Percentiles rank a stretch among this genome's conserved stretches.
These are phyloP conservation scores for Camellia sinensis DNA, from an alignment of 148 eudicot genomes.

Conservation along the genomic window DNA sequence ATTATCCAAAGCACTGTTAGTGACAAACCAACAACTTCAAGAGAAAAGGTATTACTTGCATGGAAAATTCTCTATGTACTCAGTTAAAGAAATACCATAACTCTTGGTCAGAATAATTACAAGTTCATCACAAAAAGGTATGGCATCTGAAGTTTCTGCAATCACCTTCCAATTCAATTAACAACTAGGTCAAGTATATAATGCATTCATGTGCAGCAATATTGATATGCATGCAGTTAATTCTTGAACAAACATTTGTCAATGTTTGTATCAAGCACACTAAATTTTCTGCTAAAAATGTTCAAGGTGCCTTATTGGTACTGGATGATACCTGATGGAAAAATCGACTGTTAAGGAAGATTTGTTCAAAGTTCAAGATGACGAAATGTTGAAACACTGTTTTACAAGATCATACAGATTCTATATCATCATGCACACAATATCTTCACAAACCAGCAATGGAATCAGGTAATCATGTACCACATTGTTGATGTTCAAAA, in stretches of 20 bases:
- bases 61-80: background rate
- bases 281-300: background rate
- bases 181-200: background rate
- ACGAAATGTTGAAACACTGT: background rate
- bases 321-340: background rate
- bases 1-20: background rate
- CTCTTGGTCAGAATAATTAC: background rate
- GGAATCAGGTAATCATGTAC: background rate
- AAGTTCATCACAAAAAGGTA: background rate
- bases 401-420: conserved; percentile 1
- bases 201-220: background rate
- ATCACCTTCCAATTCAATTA: background rate
- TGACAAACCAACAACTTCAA: background rate
- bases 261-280: background rate
- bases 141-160: background rate
- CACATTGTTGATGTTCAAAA: background rate
- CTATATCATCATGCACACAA: background rate
- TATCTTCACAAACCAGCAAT: background rate
- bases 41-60: background rate
- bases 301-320: background rate
- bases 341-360: background rate
- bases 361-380: conserved; percentile 8
- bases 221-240: background rate
- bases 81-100: background rate
- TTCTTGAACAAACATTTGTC: background rate